Conservation (phyloP, 1,139 yeast species). For the Citeromyces hawaiiensis region DNA sequence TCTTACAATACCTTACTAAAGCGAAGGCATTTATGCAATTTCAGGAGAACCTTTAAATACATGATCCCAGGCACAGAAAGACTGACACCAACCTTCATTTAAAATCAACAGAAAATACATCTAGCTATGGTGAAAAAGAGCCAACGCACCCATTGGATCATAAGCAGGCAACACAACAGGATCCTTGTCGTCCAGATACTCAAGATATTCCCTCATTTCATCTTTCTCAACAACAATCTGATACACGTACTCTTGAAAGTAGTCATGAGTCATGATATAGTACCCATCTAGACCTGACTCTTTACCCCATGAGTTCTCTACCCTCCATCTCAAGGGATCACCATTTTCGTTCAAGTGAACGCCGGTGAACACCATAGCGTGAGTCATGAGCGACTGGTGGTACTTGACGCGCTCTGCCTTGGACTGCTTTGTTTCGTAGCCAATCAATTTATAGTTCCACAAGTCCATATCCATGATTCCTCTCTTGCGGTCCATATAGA, state of each 20-base stretch:
- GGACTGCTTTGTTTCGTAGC: constrained; percentile 34
- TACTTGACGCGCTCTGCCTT: constrained; percentile 42
- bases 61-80: no score
- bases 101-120: no score
- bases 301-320: constrained; percentile 82
- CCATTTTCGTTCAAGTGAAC: constrained; percentile 35
- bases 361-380: constrained; percentile 58
- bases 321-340: constrained; percentile 63
- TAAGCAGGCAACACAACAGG: constrained; percentile 57
- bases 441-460: constrained; percentile 37
- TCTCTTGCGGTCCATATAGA: constrained; percentile 29
- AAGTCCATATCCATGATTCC: constrained; percentile 45
- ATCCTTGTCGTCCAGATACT: constrained; percentile 32
- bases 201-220: constrained; percentile 29
- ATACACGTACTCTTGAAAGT: constrained; percentile 73
- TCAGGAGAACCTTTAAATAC: no score
- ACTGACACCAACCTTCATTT: no score
- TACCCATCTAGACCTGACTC: constrained; percentile 64
- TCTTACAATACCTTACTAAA: no score
- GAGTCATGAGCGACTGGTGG: constrained; percentile 53
- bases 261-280: constrained; percentile 70
- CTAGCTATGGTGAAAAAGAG: no score
- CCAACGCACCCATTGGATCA: constrained; percentile 85
- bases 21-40: no score
- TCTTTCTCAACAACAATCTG: constrained; percentile 62